Base-by-base conservation (phyloP, 108 stramenopile species). In the Fragilaria crotonensis region DNA sequence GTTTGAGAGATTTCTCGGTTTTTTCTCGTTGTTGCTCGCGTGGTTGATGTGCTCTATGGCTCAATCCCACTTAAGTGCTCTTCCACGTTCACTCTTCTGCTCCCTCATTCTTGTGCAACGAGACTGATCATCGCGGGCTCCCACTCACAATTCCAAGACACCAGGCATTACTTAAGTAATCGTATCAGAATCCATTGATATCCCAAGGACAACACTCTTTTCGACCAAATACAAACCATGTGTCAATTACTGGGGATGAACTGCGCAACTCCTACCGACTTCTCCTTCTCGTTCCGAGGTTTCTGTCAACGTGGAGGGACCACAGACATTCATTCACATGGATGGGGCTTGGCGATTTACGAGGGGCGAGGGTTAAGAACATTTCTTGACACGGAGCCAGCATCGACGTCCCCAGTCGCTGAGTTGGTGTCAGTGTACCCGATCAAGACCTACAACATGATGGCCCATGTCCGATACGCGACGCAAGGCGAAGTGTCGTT, bases 381-480 rank as follows among this genome's bases (percentile, higher is more conserved):
- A 30, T 91, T 92, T 68, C 77, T 71, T 36, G 93, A 95, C 57
- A 64, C 78, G 0, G 28, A 74, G 0, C 84, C 93, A 4, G 80
- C 83, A 23, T 69, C 68, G 11, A 32, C 61, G 27, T 82, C 80
- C 28, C 90, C 90, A 21, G 60, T 95, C 18, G 93, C 93, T 22
- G 67, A 81, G 4, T 60, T 91, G 52, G 66, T 95, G 21, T 67
- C 73, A 30, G 46, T 51, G 1, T 86, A 85, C 63, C 88, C 90
- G 31, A 88, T 94, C 45, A 85, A 87, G 62, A 84, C 86, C 19
- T 50, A 72, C 71, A 90, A 92, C 54, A 91, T 96, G 83, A 89
- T 96, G 64, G 80, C 93, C 1, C 95, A 96, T 58, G 79, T 96
- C 44, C 85, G 95, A 47, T 89, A 82, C 58, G 95, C 95, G 14